Base-by-base conservation (phyloP, 1,139 yeast species). In the Pneumocystis oryctolagi region DNA sequence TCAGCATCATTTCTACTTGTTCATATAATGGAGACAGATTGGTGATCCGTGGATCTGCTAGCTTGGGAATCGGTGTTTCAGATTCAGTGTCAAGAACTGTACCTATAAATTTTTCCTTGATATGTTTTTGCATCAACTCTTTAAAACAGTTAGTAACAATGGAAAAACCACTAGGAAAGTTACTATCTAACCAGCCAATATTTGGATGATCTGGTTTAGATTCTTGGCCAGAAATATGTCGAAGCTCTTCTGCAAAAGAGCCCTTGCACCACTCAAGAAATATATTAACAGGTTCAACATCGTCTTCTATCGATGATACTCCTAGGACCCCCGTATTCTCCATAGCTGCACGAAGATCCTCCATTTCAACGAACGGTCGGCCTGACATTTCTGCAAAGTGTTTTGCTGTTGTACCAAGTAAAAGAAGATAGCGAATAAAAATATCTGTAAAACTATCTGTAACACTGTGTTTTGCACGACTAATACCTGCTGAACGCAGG, bases 401-500 rank as follows among this genome's bases (percentile, higher is more conserved):
- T 32, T 75, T 68, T 1, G 84, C 73, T 62, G 78, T 79, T 8
- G 72, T 65, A 1, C 61, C 64, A 16, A 86, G 70, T 39, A 80
- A 73, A 60, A 74, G 73, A 53, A 87, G 71, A 70, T 82, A 83
- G 60, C 83, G 79, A 18, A 84, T 74, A 69, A 83, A 79, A 5
- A 87, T 67, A 67, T 85, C 92, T 0, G 89, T 82, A 37, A 85
- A 67, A 2, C 81, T 77, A 70, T 85, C 85, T 14, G 87, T 75
- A 8, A 84, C 79, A 6, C 80, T 75, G 1, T 88, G 85, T 60
- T 82, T 76, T 66, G 88, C 82, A 67, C 83, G 78, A 68, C 87
- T 95, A 68, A 87, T 84, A 0, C 95, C 95, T 25, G 82, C 78
- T 0, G 88, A 80, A 65, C 87, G 80, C 61, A 87, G 76, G 20